Evolutionary conservation across 352 stramenopile species (phyloP).

Genomic region (Phytophthora pistaciae): DNA sequence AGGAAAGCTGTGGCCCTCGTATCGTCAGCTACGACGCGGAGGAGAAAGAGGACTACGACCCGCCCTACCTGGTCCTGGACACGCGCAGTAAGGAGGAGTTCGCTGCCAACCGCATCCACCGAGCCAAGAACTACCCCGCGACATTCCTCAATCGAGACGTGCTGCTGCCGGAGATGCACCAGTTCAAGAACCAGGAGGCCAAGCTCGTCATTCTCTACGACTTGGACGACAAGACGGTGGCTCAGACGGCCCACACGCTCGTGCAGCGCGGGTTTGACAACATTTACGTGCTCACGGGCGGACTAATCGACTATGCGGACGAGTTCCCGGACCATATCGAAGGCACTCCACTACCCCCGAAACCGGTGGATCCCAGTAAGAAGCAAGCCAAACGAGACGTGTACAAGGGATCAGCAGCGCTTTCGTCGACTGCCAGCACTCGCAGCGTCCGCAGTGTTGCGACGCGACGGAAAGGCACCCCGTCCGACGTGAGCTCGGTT

Average conservation of each 20-base stretch:
- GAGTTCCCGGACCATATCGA: constrained; percentile 74
- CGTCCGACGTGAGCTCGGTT: constrained; percentile 69
- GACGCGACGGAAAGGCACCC: constrained; percentile 54
- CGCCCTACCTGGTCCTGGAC: constrained; percentile 79
- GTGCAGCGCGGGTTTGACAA: constrained; percentile 89
- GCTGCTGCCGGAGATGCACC: constrained; percentile 77
- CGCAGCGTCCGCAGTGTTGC: constrained; percentile 68
- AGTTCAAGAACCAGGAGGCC: constrained; percentile 83
- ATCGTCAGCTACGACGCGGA: constrained; percentile 85
- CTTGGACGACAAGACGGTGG: constrained; percentile 70
- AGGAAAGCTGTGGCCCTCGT: constrained; percentile 51
- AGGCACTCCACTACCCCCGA: constrained; percentile 62
- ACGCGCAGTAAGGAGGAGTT: constrained; percentile 79
- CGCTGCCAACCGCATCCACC: constrained; percentile 71
- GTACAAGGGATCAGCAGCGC: constrained; percentile 48
- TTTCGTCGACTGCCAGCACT: constrained; percentile 45
- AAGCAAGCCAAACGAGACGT: constrained; percentile 61
- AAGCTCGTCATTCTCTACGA: constrained; percentile 86
- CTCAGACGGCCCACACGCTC: constrained; percentile 71
- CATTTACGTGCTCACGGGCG: constrained; percentile 81
- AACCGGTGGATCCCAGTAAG: constrained; percentile 59
- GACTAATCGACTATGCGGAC: constrained; percentile 71
- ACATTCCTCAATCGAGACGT: constrained; percentile 69
- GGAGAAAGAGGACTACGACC: constrained; percentile 81
- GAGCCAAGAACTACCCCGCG: constrained; percentile 70